Conservation (phyloP, 2,329 filamentous ascomycete species). For the Neoascochyta sp. region DNA sequence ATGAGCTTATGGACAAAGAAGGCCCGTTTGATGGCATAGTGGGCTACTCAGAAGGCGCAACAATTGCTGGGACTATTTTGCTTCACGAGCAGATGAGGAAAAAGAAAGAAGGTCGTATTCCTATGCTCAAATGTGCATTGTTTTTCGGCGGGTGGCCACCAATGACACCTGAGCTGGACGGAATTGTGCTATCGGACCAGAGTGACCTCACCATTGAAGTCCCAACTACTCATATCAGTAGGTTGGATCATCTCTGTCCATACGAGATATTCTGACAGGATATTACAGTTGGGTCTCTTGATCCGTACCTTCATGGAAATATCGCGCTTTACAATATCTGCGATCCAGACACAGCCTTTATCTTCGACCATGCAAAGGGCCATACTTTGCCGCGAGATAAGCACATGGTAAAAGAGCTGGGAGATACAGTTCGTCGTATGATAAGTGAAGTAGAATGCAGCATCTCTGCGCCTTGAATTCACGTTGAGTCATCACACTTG, state of each 20-base stretch:
- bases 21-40: constrained; percentile 51
- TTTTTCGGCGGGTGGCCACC: constrained; percentile 51
- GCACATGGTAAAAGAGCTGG: constrained; percentile 30
- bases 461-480: constrained; percentile 2
- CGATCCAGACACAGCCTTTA: constrained; percentile 54
- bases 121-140: constrained; percentile 44
- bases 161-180: constrained; percentile 27
- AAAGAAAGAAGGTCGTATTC: constrained; percentile 14
- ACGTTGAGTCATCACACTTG: background rate
- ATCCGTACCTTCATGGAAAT: constrained; percentile 60
- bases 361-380: constrained; percentile 65
- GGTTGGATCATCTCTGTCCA: background rate
- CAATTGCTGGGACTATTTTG: constrained; percentile 47
- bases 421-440: constrained; percentile 26
- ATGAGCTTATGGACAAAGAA: constrained; percentile 19
- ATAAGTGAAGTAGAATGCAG: constrained; percentile 17
- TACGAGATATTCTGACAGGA: background rate
- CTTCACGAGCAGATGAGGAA: constrained; percentile 21
- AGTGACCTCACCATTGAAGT: constrained; percentile 40
- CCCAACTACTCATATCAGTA: constrained; percentile 41
- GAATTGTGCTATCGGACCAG: constrained; percentile 41
- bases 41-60: constrained; percentile 60
- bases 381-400: constrained; percentile 54
- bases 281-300: constrained; percentile 32
- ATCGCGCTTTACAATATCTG: constrained; percentile 61